A percentile compares a stretch with the other conserved stretches of the same genome.
These are phyloP conservation scores for Pseudogymnoascus sp. DNA, from an alignment of 2,329 filamentous ascomycete species.

Conservation along the genomic window DNA sequence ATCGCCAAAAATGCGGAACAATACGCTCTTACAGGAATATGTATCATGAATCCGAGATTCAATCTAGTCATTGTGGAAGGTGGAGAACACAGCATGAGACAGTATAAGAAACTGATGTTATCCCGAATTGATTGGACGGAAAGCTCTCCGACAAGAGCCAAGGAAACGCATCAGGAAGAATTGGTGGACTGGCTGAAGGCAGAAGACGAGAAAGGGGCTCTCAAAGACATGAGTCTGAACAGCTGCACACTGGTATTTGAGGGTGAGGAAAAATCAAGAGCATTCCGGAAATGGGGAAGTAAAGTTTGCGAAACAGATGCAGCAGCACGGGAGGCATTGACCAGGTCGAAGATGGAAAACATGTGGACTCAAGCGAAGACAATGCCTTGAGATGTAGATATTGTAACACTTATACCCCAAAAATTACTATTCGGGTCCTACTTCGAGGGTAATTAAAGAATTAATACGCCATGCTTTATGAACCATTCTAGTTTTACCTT, in stretches of 20 bases:
- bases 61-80: constrained; percentile 89
- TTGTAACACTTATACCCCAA: constrained; percentile 1
- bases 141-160: constrained; percentile 61
- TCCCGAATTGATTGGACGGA: constrained; percentile 94
- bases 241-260: constrained; percentile 82
- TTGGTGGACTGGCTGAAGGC: constrained; percentile 70
- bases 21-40: constrained; percentile 76
- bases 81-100: constrained; percentile 70
- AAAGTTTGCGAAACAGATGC: constrained; percentile 89
- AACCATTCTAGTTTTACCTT: constrained; percentile 14
- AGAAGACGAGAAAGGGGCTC: constrained; percentile 65
- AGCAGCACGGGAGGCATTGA: constrained; percentile 72
- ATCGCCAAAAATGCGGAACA: constrained; percentile 90
- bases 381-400: constrained; percentile 16
- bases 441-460: neutral
- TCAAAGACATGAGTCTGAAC: constrained; percentile 77
- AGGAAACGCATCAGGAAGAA: constrained; percentile 53
- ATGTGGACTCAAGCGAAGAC: constrained; percentile 89
- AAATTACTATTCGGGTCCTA: neutral
- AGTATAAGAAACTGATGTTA: constrained; percentile 88
- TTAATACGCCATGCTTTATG: neutral
- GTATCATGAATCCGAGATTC: constrained; percentile 81
- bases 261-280: constrained; percentile 71
- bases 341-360: constrained; percentile 81
- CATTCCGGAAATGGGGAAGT: constrained; percentile 80